Conservation (phyloP, 73 alveolate species). For the Uronychia setigera region DNA sequence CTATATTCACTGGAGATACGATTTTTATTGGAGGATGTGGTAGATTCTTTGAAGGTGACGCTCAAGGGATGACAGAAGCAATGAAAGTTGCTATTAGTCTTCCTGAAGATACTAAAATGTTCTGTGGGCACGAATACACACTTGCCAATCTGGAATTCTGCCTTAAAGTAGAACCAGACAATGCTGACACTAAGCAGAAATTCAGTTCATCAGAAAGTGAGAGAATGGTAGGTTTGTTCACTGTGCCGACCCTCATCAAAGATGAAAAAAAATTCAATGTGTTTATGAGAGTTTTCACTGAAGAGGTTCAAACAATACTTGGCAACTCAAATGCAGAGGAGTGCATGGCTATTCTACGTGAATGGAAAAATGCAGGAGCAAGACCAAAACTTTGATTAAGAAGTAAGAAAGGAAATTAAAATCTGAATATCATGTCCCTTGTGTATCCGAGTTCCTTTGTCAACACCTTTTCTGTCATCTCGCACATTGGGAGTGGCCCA, state of each 20-base stretch:
- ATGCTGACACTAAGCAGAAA: not conserved
- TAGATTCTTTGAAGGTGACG: conserved; percentile 76
- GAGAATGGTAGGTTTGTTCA: not conserved
- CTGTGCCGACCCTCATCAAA: conserved; percentile 27
- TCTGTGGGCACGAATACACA: conserved; percentile 80
- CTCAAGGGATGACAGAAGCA: conserved; percentile 59
- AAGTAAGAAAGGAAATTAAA: conserved; percentile 35
- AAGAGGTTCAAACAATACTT: not conserved
- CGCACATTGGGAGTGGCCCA: conserved; percentile 82
- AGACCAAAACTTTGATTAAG: conserved; percentile 31
- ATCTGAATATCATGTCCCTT: conserved; percentile 65
- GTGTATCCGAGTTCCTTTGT: conserved; percentile 61
- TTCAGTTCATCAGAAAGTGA: not conserved
- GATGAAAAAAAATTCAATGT: conserved; percentile 41
- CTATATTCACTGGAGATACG: conserved; percentile 77
- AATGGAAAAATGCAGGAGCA: conserved; percentile 47
- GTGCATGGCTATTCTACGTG: conserved; percentile 44
- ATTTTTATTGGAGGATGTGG: conserved; percentile 83
- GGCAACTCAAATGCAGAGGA: conserved; percentile 28
- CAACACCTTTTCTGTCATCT: conserved; percentile 52
- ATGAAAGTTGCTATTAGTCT: conserved; percentile 48
- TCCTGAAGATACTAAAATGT: conserved; percentile 66
- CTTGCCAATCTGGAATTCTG: conserved; percentile 58
- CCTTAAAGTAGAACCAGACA: conserved; percentile 20
- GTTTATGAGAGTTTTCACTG: conserved; percentile 41